Evolutionary conservation across 2,329 filamentous ascomycete genomes (phyloP), one percentile per base, ranked within the genome.

Genomic region (Trichophyton verrucosum): DNA sequence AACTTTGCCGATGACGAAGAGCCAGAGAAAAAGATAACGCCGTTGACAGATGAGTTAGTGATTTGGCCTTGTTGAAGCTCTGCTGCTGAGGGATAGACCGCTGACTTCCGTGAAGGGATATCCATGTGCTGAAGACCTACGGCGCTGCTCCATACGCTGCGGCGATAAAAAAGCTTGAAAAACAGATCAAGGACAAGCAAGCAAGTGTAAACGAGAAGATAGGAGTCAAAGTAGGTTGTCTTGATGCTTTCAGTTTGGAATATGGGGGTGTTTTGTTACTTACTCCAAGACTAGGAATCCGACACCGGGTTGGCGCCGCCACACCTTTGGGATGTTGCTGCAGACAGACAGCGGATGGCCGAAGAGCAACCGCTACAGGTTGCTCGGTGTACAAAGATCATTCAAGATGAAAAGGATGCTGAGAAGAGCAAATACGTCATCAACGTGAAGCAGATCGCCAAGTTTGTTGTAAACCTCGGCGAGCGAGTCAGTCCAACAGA

Each of bases 371-470:
- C 94, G 49, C 83, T 97, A 68, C 94, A 99, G 78, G 94, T 99
- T 65, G 94, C 94, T 66, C 84, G 94, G 71, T 99, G 94, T 82
- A 99, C 94, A 63, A 99, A 99, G 82, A 99, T 99, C 75, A 99
- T 99, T 68, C 86, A 91, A 64, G 92, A 97, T 72, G 91, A 96
- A 74, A 92, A 94, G 77, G 91, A 97, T 73, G 81, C 89, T 63
- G 89, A 95, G 65, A 99, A 99, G 84, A 95, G 88, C 84, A 99
- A 97, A 85, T 99, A 99, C 80, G 91, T 99, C 70, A 99, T 99
- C 82, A 99, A 99, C 77, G 92, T 99, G 68, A 99, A 99, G 81
- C 94, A 99, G 77, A 99, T 99, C 70, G 94, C 94, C 71, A 99
- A 99, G 78, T 99, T 99, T 70, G 94, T 99, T 58, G 94, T 99